A percentile compares a stretch with the other conserved stretches of the same genome.
Evolutionary conservation across 2,329 filamentous ascomycete genomes (phyloP).

Genomic region (Exophiala aquamarina): DNA sequence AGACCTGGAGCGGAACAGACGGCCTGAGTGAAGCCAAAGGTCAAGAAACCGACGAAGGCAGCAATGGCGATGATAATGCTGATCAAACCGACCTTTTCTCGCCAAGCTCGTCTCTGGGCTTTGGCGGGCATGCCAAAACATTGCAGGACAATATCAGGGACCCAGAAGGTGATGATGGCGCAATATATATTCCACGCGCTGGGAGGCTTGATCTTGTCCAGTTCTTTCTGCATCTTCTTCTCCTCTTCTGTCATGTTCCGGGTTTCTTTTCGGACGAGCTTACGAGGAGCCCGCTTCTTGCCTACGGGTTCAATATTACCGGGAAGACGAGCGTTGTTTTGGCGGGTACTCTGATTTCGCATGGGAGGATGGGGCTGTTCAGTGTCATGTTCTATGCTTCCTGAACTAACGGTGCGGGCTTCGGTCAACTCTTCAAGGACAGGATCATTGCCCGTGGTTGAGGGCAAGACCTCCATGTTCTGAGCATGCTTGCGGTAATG

Average conservation of each 20-base stretch:
- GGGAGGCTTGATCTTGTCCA: constrained; percentile 69
- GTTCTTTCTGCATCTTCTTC: constrained; percentile 57
- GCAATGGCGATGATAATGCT: constrained; percentile 90
- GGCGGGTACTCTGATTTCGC: constrained; percentile 15
- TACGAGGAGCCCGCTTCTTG: constrained; percentile 49
- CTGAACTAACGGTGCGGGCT: constrained; percentile 59
- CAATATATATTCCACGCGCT: constrained; percentile 97
- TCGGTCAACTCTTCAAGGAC: constrained; percentile 69
- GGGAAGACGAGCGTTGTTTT: constrained; percentile 34
- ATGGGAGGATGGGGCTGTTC: constrained; percentile 33
- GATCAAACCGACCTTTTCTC: constrained; percentile 96
- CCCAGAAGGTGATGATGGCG: constrained; percentile 91
- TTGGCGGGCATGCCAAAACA: constrained; percentile 85
- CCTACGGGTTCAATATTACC: constrained; percentile 24
- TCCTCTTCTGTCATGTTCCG: constrained; percentile 61
- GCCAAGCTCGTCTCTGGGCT: constrained; percentile 88
- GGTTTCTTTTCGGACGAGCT: constrained; percentile 63
- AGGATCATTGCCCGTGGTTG: constrained; percentile 88
- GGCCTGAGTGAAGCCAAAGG: constrained; percentile 89
- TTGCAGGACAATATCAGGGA: constrained; percentile 76
- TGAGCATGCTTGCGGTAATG: constrained; percentile 93
- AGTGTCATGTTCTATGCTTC: constrained; percentile 57
- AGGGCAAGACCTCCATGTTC: constrained; percentile 86
- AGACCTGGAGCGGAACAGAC: constrained; percentile 75
- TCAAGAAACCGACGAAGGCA: constrained; percentile 87